Base-by-base conservation (phyloP, 2,329 filamentous ascomycete species). In the Fusarium xylarioides region DNA sequence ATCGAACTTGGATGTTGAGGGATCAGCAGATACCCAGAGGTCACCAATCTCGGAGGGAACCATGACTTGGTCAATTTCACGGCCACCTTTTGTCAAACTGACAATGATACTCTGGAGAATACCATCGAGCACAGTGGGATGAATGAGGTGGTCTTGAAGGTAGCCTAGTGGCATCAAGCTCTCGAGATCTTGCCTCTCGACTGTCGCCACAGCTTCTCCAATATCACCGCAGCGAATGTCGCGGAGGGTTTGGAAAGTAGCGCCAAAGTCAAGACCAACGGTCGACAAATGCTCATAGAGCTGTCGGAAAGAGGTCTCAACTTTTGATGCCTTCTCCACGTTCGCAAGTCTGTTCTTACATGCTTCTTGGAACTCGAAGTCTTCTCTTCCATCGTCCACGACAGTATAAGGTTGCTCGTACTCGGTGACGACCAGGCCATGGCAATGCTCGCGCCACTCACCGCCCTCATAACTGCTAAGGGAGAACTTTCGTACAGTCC, bases 71-170 rank as follows among this genome's bases (percentile, higher is more conserved):
- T 60, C 46, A 35, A 60, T 52, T 46, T 60, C 46, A 19, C 57
- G 28, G 5, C 57, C 57, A 43, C 57, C 57, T 26, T 60, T 60
- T 15, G 57, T 60, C 47, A 60, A 23, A 23, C 57, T 42, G n/a
- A 60, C 57, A 32, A 60, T 60, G n/a, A 60, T 60, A 10, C 57
- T 60, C 37, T 54, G 57, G n/a, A 60, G 57, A 15, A 60, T 43
- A 23, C 57, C 57, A 53, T 60, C 37, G 7, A 60, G 57, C 11
- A 60, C 46, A 2, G 57, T 60, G 4, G 57, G 46, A 12, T 60
- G 57, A 5, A 60, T 42, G n/a, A 60, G 11, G 11, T 60, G 57
- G 5, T 60, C 57, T 30, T 60, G 57, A 4, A 60, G 44, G 34
- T 43, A 43, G 2, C 57, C 57, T 16, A 54, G 9, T 37, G 35